Evolutionary conservation across 2,329 filamentous ascomycete genomes (phyloP).

Genomic region (Periconia macrospinosa): DNA sequence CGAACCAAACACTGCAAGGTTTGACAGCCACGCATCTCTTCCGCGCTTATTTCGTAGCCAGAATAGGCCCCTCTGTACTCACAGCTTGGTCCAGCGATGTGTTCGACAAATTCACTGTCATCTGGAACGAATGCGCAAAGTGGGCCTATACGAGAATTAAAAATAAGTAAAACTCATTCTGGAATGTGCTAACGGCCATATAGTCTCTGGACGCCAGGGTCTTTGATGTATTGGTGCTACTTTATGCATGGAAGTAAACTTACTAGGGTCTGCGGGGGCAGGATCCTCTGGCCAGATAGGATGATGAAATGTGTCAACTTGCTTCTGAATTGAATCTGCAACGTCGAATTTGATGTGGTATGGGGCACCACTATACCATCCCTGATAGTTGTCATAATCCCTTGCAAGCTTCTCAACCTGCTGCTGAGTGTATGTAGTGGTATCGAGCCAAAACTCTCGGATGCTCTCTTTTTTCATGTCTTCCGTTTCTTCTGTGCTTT

Average conservation of each 20-base stretch:
- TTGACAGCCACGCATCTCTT: conserved; percentile 13
- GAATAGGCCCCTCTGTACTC: conserved; percentile 4
- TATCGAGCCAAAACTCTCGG: too few relatives aligned
- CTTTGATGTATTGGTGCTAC: too few relatives aligned
- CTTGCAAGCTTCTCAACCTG: not conserved
- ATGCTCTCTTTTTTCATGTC: too few relatives aligned
- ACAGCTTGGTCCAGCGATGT: conserved; percentile 9
- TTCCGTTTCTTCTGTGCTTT: not conserved
- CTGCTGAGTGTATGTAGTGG: not conserved
- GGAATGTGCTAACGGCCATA: too few relatives aligned
- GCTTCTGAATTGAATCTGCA: not conserved
- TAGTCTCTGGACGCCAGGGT: too few relatives aligned
- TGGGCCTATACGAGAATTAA: too few relatives aligned
- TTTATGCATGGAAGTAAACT: too few relatives aligned
- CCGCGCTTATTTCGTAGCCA: conserved; percentile 8
- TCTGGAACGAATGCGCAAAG: not conserved
- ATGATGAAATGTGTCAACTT: not conserved
- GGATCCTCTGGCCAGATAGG: not conserved
- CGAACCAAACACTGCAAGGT: conserved; percentile 9
- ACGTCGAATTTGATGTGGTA: not conserved
- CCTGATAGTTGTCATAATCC: not conserved
- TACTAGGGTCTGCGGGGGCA: not conserved
- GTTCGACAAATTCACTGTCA: conserved; percentile 1
- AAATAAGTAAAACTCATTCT: too few relatives aligned
- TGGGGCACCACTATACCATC: not conserved